Percentiles rank a stretch among this genome's conserved stretches.
Conservation (phyloP, 164 flowering plant species). For the Magnolia sinica region DNA sequence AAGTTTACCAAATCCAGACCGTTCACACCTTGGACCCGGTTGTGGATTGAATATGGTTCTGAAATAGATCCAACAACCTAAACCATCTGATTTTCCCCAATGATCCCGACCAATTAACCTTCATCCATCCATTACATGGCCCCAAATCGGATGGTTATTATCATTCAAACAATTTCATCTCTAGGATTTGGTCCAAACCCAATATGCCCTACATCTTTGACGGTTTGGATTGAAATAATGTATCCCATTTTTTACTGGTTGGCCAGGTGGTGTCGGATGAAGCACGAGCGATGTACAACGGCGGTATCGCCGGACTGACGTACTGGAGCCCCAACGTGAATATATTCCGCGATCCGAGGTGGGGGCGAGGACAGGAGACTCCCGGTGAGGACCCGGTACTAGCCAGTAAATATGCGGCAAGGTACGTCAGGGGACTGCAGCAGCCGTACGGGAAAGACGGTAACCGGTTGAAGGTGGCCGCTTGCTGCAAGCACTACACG, state of each 20-base stretch:
- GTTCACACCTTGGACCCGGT: neutral
- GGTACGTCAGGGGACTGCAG: constrained; percentile 76
- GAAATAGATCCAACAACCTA: neutral
- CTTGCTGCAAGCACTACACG: constrained; percentile 91
- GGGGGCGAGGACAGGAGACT: constrained; percentile 99
- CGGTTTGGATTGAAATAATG: no score
- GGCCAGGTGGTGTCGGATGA: constrained; percentile 86
- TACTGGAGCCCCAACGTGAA: constrained; percentile 96
- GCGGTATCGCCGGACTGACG: constrained; percentile 81
- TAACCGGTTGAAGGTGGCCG: constrained; percentile 75
- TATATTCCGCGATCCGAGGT: constrained; percentile 81
- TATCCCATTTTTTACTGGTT: no score
- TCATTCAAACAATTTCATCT: no score
- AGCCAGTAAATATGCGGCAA: constrained; percentile 65
- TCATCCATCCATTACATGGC: no score
- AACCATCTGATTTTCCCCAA: neutral
- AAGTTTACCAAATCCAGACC: neutral
- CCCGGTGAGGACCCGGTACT: constrained; percentile 94
- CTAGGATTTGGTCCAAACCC: no score
- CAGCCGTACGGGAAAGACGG: constrained; percentile 27
- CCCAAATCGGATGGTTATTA: no score
- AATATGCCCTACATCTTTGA: no score
- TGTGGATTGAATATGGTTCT: no score
- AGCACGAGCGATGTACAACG: constrained; percentile 93
- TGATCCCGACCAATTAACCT: no score